These are phyloP conservation scores for Leccinum arenicola DNA, from an alignment of 768 basidiomycete genomes.

Conservation along the genomic window DNA sequence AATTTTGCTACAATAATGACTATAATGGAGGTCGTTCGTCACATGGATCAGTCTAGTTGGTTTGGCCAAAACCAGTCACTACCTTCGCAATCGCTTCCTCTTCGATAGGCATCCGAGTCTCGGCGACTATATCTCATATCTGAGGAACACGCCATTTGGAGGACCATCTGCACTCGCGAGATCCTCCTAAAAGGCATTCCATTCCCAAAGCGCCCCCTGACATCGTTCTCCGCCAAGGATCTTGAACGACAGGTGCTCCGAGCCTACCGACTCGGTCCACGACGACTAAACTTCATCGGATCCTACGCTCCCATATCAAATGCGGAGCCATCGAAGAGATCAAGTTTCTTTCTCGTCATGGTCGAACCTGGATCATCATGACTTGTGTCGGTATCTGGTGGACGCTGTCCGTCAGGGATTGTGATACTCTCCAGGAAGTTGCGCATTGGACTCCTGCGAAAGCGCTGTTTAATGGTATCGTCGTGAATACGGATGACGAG, in stretches of 20 bases:
- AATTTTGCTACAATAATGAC: constrained; percentile 29
- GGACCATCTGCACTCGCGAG: constrained; percentile 42
- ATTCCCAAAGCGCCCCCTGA: constrained; percentile 41
- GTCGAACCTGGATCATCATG: constrained; percentile 45
- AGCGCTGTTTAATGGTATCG: constrained; percentile 50
- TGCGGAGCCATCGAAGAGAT: constrained; percentile 50
- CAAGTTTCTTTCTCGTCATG: constrained; percentile 48
- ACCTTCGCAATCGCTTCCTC: constrained; percentile 10
- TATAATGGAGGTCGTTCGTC: constrained; percentile 31
- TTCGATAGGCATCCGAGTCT: constrained; percentile 42
- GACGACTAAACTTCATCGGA: constrained; percentile 11
- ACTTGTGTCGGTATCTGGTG: constrained; percentile 64
- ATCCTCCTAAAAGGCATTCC: constrained; percentile 49
- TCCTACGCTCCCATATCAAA: constrained; percentile 26
- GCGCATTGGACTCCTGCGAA: constrained; percentile 56
- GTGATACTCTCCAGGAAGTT: constrained; percentile 25
- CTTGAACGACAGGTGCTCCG: constrained; percentile 45
- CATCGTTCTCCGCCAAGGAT: constrained; percentile 36
- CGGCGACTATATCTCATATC: constrained; percentile 45
- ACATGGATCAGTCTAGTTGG: constrained; percentile 24
- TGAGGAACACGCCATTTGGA: constrained; percentile 54
- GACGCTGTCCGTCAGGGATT: constrained; percentile 51
- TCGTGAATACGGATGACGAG: constrained; percentile 44
- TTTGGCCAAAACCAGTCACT: constrained; percentile 17
- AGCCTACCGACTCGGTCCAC: constrained; percentile 44